Conservation (phyloP, 345 rosid species). For the Brassica napus region Da-Ae NC_063447.1:37097001-37097500, state of each 20-base stretch:
- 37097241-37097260: constrained; percentile 8
- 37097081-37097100: constrained; percentile 84
- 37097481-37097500: constrained; percentile 15
- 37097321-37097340: neutral
- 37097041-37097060: constrained; percentile 26
- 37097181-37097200: neutral
- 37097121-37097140: constrained; percentile 80
- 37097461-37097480: constrained; percentile 16
- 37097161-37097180: constrained; percentile 64
- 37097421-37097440: constrained; percentile 83
- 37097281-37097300: neutral
- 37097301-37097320: neutral
- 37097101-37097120: constrained; percentile 89
- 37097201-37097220: neutral
- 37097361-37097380: constrained; percentile 77
- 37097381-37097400: constrained; percentile 62
- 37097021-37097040: neutral
- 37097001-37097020: constrained; percentile 39
- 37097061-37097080: constrained; percentile 51
- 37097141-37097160: constrained; percentile 77
- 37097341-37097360: constrained; percentile 37
- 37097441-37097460: constrained; percentile 17
- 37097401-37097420: constrained; percentile 65
- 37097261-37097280: neutral
- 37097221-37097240: neutral